These are phyloP conservation scores for Xylaria cubensis DNA, from an alignment of 495 filamentous ascomycete species.

Conservation along the genomic window DNA sequence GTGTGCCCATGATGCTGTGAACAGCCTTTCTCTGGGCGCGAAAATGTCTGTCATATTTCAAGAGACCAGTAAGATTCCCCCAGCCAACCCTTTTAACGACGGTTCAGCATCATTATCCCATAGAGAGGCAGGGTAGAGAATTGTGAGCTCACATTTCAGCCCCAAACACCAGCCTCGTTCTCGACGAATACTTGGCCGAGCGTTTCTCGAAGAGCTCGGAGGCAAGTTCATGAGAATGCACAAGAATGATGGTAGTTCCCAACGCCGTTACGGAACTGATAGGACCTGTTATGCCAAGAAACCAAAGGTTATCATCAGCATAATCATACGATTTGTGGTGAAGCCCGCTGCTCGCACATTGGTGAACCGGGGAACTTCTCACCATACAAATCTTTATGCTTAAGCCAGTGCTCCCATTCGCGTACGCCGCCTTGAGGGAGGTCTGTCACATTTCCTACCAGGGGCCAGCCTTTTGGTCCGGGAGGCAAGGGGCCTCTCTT, in stretches of 20 bases:
- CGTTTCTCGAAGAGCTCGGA: constrained; percentile 53
- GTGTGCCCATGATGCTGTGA: constrained; percentile 39
- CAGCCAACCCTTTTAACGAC: neutral
- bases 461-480: constrained; percentile 29
- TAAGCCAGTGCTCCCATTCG: constrained; percentile 53
- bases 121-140: neutral
- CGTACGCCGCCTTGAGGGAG: constrained; percentile 41
- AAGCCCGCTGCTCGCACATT: neutral
- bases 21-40: constrained; percentile 46
- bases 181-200: constrained; percentile 47
- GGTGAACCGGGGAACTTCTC: neutral
- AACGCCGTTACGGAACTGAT: constrained; percentile 57
- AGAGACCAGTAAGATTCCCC: constrained; percentile 41
- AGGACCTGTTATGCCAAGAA: constrained; percentile 37
- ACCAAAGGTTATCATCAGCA: neutral
- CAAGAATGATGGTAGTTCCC: constrained; percentile 52
- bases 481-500: constrained; percentile 9
- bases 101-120: neutral
- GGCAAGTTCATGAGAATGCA: constrained; percentile 49
- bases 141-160: constrained; percentile 13
- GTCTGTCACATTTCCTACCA: constrained; percentile 53
- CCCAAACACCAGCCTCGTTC: constrained; percentile 36
- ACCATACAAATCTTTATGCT: constrained; percentile 56
- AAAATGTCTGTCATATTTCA: constrained; percentile 41
- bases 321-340: neutral